These are phyloP conservation scores for Raddia guianensis DNA, from an alignment of 176 grass and related monocot genomes.

Conservation along the genomic window DNA sequence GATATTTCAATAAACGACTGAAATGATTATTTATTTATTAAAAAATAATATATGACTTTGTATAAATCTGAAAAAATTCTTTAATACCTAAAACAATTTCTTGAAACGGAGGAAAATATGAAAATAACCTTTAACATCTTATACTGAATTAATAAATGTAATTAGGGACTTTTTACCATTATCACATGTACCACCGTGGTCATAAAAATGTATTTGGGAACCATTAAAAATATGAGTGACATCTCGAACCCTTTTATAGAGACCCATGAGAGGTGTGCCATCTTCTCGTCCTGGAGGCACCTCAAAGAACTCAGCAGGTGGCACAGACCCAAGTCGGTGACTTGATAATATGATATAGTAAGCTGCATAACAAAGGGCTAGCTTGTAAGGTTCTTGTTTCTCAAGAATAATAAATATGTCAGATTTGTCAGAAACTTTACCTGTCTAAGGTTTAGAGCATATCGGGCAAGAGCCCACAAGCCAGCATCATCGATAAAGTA, in stretches of 20 bases:
- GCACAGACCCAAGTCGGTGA: conserved; percentile 80
- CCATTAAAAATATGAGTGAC: conserved; percentile 32
- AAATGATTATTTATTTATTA: too few relatives aligned
- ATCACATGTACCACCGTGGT: too few relatives aligned
- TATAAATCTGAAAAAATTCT: too few relatives aligned
- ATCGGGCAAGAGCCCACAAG: conserved; percentile 65
- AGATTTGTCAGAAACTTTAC: conserved; percentile 42
- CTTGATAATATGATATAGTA: conserved; percentile 91
- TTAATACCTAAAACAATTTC: too few relatives aligned
- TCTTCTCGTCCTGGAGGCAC: conserved; percentile 92
- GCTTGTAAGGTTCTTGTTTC: neutral
- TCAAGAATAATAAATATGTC: neutral
- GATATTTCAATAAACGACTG: too few relatives aligned
- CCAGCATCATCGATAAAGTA: conserved; percentile 67
- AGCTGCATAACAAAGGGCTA: conserved; percentile 59
- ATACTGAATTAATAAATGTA: too few relatives aligned
- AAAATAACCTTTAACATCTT: too few relatives aligned
- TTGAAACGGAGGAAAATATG: too few relatives aligned
- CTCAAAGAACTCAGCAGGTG: conserved; percentile 71
- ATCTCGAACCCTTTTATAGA: conserved; percentile 80
- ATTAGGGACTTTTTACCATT: too few relatives aligned
- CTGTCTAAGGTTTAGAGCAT: conserved; percentile 82
- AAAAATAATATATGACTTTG: too few relatives aligned
- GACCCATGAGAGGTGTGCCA: conserved; percentile 84
- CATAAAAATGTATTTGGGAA: too few relatives aligned